A percentile compares a stretch with the other conserved stretches of the same genome.
phyloP scores from a whole-genome alignment of 2,329 filamentous ascomycete genomes.

The Fusarium staphyleae region DNA sequence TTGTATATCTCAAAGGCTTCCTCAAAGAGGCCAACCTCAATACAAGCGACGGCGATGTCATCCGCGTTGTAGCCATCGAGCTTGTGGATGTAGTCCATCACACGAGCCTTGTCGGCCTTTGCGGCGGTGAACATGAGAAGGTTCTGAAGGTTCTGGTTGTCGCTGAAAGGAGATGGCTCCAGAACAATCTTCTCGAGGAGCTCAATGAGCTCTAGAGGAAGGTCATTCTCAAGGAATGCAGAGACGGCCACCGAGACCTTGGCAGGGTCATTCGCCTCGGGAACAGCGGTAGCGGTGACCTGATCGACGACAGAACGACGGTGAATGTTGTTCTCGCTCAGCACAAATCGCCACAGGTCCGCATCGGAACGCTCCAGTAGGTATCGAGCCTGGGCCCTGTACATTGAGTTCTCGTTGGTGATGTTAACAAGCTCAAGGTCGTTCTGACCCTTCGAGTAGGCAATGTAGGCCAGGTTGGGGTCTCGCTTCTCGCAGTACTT shows the following conservation, averaged over 20 bases:
- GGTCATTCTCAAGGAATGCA: slow-evolving; percentile 87
- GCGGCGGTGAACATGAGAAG: slow-evolving; percentile 94
- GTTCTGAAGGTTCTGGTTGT: slow-evolving; percentile 96
- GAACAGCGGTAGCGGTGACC: slow-evolving; percentile 93
- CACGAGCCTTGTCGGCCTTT: slow-evolving; percentile 92
- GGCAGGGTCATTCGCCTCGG: slow-evolving; percentile 88
- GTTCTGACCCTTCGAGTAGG: slow-evolving; percentile 96
- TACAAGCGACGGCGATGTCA: slow-evolving; percentile 91
- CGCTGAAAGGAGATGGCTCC: slow-evolving; percentile 98
- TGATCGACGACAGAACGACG: slow-evolving; percentile 94
- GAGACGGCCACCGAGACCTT: slow-evolving; percentile 95
- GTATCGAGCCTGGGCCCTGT: slow-evolving; percentile 95
- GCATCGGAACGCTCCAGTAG: slow-evolving; percentile 86
- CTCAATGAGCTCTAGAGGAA: slow-evolving; percentile 94
- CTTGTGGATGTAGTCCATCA: slow-evolving; percentile 96
- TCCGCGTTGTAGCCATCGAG: slow-evolving; percentile 89
- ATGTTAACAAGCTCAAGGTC: slow-evolving; percentile 97
- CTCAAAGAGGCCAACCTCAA: slow-evolving; percentile 92
- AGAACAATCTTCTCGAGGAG: slow-evolving; percentile 98
- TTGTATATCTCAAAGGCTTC: slow-evolving; percentile 99
- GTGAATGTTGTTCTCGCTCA: slow-evolving; percentile 95
- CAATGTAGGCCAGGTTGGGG: slow-evolving; percentile 92
- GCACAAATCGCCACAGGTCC: slow-evolving; percentile 93
- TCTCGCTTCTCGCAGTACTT: slow-evolving; percentile 99
- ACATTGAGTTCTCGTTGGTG: slow-evolving; percentile 99